Conservation (phyloP, 2,329 filamentous ascomycete genomes). For the Microdochium bolleyi region DNA sequence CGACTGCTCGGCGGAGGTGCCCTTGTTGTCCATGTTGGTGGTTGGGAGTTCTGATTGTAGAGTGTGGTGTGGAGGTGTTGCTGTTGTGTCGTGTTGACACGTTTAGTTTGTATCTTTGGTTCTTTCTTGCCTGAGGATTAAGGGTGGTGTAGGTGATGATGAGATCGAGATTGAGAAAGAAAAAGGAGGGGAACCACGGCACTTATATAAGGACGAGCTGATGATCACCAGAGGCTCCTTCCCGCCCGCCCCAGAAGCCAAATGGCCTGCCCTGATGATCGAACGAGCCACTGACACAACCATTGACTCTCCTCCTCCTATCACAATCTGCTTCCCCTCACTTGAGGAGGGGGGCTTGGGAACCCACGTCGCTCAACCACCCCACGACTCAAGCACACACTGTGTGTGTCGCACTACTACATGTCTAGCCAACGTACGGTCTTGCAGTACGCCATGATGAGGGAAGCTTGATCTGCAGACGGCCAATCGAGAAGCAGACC, state of each 20-base stretch:
- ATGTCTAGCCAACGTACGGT: too few relatives aligned
- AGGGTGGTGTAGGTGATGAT: too few relatives aligned
- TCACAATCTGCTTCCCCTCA: background rate
- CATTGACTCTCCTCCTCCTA: background rate
- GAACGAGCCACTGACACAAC: background rate
- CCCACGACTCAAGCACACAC: background rate
- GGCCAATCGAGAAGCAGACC: background rate
- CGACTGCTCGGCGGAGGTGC: background rate
- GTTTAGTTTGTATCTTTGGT: too few relatives aligned
- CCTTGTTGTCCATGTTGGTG: background rate
- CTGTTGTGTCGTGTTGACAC: too few relatives aligned
- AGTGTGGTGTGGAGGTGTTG: background rate
- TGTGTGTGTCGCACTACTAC: background rate
- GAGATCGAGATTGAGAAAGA: too few relatives aligned
- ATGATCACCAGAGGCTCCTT: background rate
- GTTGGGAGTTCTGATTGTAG: background rate
- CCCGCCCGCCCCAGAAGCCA: background rate
- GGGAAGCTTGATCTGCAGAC: background rate
- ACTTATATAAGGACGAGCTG: too few relatives aligned
- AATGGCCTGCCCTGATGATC: background rate
- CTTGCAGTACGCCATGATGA: background rate
- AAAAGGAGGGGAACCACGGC: too few relatives aligned
- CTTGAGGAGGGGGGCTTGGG: background rate
- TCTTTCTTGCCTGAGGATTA: too few relatives aligned
- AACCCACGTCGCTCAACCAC: background rate